A percentile compares a stretch with the other conserved stretches of the same genome.
Conservation (phyloP, 2,329 filamentous ascomycete species). For the Fusarium poae region DNA sequence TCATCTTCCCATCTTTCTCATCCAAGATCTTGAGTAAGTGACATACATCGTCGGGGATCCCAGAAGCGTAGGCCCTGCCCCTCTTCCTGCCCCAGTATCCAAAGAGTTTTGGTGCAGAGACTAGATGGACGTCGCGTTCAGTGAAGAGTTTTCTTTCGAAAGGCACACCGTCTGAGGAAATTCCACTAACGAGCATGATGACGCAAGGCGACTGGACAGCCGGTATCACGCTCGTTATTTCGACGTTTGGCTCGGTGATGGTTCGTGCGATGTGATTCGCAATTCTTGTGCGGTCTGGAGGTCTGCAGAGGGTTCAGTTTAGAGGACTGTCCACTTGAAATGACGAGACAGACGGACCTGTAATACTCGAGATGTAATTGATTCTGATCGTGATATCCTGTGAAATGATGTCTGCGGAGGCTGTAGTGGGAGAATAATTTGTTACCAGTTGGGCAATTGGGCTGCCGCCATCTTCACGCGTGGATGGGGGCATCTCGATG, state of each 20-base stretch:
- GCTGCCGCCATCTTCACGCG: no score
- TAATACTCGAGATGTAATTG: no score
- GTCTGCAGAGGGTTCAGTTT: not conserved
- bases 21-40: not conserved
- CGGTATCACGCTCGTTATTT: fast-evolving
- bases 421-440: no score
- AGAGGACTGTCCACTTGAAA: not conserved
- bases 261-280: not conserved
- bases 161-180: not conserved
- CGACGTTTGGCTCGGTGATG: fast-evolving
- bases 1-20: not conserved
- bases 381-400: no score
- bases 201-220: fast-evolving
- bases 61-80: not conserved
- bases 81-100: not conserved
- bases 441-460: no score
- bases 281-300: not conserved
- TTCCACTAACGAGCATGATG: not conserved
- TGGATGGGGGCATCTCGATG: no score
- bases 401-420: no score
- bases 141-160: not conserved
- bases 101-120: not conserved
- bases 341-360: fast-evolving
- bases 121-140: not conserved
- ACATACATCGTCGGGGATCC: not conserved